Evolutionary conservation across 2,329 filamentous ascomycete species (phyloP).

Genomic region (Hysterium pulicare): DNA sequence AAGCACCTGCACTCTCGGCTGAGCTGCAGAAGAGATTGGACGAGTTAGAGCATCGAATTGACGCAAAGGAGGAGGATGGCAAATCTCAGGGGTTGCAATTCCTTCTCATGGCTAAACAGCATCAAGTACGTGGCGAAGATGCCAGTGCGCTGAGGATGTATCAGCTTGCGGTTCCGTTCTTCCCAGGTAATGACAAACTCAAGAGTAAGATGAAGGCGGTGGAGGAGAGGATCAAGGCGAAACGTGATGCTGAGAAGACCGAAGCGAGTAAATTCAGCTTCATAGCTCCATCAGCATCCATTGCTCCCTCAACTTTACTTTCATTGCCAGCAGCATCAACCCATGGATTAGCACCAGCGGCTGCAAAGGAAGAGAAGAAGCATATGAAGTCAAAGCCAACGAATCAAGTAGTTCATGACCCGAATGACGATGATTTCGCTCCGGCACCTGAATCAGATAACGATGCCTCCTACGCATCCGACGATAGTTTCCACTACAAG

Average conservation of each 20-base stretch:
- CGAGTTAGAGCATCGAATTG: constrained; percentile 80
- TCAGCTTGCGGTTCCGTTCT: constrained; percentile 76
- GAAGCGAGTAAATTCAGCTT: background rate
- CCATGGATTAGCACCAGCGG: constrained; percentile 39
- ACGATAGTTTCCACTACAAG: constrained; percentile 36
- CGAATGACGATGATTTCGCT: constrained; percentile 45
- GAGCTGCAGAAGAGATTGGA: constrained; percentile 79
- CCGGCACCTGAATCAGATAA: constrained; percentile 32
- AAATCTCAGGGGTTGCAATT: constrained; percentile 80
- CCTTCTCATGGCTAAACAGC: constrained; percentile 86
- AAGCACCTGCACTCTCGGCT: constrained; percentile 59
- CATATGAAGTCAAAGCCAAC: constrained; percentile 13
- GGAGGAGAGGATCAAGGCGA: constrained; percentile 48
- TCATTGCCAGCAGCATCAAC: constrained; percentile 12
- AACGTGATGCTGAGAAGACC: constrained; percentile 28
- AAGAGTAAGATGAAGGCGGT: constrained; percentile 53
- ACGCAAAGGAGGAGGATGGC: constrained; percentile 64
- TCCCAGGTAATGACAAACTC: constrained; percentile 80
- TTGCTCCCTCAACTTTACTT: constrained; percentile 11
- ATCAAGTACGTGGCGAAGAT: constrained; percentile 80
- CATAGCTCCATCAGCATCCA: constrained; percentile 16
- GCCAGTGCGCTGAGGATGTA: constrained; percentile 79
- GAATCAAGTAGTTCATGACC: constrained; percentile 12
- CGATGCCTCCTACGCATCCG: constrained; percentile 38
- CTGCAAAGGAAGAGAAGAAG: constrained; percentile 27